phyloP scores from a whole-genome alignment of 2,329 filamentous ascomycete species.

The Gremmenia infestans region DNA sequence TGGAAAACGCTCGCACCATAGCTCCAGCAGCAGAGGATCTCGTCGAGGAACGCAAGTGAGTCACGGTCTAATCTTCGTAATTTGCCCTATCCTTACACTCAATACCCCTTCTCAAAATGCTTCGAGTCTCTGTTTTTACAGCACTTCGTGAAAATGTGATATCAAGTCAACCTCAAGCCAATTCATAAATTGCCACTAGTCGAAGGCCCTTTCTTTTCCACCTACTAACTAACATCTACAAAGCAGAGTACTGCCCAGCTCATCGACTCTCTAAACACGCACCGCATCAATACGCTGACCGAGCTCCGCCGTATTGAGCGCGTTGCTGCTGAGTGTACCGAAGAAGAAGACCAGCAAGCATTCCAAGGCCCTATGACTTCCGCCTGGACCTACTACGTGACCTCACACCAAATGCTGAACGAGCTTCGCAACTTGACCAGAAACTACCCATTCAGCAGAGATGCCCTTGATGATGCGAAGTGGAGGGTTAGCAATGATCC shows the following conservation, averaged over 20 bases:
- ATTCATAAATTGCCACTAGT: neutral
- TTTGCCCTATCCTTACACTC: constrained; percentile 8
- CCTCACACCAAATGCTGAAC: constrained; percentile 61
- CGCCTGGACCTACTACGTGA: constrained; percentile 69
- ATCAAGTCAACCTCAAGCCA: neutral
- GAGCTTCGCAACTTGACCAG: constrained; percentile 65
- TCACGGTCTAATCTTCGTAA: constrained; percentile 29
- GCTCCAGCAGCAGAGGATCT: constrained; percentile 18
- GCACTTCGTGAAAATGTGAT: neutral
- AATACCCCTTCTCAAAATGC: neutral
- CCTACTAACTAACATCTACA: constrained; percentile 7
- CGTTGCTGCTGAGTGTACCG: constrained; percentile 52
- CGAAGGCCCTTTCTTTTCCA: neutral
- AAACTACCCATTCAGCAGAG: constrained; percentile 62
- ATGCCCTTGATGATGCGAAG: constrained; percentile 61
- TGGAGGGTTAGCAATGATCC: constrained; percentile 59
- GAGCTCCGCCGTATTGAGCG: constrained; percentile 69
- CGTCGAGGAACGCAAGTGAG: constrained; percentile 27
- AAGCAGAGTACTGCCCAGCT: constrained; percentile 40
- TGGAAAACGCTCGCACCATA: constrained; percentile 17
- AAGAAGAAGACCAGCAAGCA: constrained; percentile 50
- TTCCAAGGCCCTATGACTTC: constrained; percentile 61
- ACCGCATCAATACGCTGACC: constrained; percentile 68
- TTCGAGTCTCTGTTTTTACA: neutral
- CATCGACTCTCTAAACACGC: constrained; percentile 58